Evolutionary conservation across 495 filamentous ascomycete genomes (phyloP).

Genomic region (Penicillium parvum): DNA sequence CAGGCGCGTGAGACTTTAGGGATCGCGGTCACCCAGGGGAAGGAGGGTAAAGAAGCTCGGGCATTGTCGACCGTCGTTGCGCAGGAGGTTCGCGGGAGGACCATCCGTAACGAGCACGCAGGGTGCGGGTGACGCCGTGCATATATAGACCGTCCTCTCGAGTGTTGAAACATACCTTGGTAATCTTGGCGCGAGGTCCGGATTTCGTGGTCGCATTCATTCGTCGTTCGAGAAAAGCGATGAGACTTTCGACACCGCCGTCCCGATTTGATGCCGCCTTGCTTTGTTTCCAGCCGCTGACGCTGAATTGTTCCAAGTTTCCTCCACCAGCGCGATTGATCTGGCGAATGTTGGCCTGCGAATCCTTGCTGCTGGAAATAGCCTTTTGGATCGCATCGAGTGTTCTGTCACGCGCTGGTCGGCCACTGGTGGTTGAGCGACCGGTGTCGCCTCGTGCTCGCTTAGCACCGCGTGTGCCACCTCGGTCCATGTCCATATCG

Average conservation of each 20-base stretch:
- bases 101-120: constrained; percentile 55
- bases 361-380: constrained; percentile 30
- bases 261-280: constrained; percentile 66
- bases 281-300: constrained; percentile 71
- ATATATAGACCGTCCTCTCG: constrained; percentile 46
- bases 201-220: constrained; percentile 58
- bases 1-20: constrained; percentile 55
- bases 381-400: constrained; percentile 40
- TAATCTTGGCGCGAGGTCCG: constrained; percentile 59
- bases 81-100: constrained; percentile 45
- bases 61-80: constrained; percentile 53
- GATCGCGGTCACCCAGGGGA: constrained; percentile 46
- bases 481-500: constrained; percentile 72
- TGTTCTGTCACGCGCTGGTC: constrained; percentile 25
- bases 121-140: constrained; percentile 49
- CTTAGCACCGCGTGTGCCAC: constrained; percentile 28
- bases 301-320: constrained; percentile 41
- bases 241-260: constrained; percentile 64
- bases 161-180: constrained; percentile 74
- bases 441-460: constrained; percentile 4
- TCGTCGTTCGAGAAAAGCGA: constrained; percentile 69
- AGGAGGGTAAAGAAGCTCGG: constrained; percentile 30
- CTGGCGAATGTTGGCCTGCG: constrained; percentile 41
- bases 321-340: constrained; percentile 12
- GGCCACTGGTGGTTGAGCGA: constrained; percentile 15